These are phyloP conservation scores for Talaromyces pinophilus DNA, from an alignment of 2,329 filamentous ascomycete species.

Conservation along the genomic window DNA sequence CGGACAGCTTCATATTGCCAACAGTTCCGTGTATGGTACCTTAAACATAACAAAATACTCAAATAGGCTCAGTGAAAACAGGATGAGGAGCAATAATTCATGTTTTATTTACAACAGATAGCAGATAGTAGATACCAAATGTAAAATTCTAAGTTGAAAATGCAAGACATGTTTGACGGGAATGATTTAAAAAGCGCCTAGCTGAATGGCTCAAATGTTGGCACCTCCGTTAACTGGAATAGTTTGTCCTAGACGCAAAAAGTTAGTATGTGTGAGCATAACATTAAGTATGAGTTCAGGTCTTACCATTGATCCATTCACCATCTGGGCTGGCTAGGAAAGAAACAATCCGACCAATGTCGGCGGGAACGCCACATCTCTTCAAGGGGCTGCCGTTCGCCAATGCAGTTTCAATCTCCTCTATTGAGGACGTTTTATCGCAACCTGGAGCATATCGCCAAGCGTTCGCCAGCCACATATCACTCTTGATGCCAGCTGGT, in stretches of 20 bases:
- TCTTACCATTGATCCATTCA: constrained; percentile 66
- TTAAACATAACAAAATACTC: neutral
- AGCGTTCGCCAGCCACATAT: constrained; percentile 73
- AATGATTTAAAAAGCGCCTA: too few relatives aligned
- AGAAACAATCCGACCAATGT: constrained; percentile 61
- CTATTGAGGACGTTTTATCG: constrained; percentile 42
- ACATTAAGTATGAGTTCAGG: neutral
- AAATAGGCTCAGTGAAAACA: neutral
- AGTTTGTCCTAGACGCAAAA: constrained; percentile 21
- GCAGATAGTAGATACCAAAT: neutral
- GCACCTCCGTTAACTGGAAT: constrained; percentile 26
- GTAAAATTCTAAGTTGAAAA: neutral
- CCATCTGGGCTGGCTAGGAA: constrained; percentile 59
- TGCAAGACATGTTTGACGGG: neutral
- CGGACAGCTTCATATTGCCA: neutral
- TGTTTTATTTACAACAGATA: neutral
- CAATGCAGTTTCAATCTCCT: constrained; percentile 58
- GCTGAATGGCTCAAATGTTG: constrained; percentile 17
- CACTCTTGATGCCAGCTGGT: constrained; percentile 67
- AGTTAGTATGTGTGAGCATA: neutral
- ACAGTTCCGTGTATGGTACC: too few relatives aligned
- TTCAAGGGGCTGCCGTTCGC: constrained; percentile 61
- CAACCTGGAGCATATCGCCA: constrained; percentile 64
- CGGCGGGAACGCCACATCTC: constrained; percentile 59
- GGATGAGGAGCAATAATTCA: neutral